Evolutionary conservation across 495 filamentous ascomycete genomes (phyloP), one percentile per base, ranked within the genome.

Genomic region (Hyaloscypha variabilis): DNA sequence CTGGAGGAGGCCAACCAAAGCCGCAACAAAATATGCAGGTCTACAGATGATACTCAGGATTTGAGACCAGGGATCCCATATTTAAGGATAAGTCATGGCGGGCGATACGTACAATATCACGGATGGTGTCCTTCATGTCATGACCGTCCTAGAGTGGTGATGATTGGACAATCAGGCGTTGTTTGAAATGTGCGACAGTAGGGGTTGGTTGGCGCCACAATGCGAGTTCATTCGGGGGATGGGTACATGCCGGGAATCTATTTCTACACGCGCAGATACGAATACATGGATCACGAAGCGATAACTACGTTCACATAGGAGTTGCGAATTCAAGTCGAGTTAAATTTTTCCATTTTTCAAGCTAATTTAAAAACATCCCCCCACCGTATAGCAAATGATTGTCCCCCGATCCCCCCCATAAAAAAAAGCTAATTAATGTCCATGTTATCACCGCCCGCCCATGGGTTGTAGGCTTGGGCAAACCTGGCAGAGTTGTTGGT

Each of bases 1-100:
- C 55, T 39, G 63, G 64, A 11, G 56, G 50, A 34, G 63, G 57
- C 42, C 57, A 50, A 17, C 52, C 71, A 13, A 69, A 66, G 59
- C 61, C 49, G 24, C 61, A 63, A 21, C 69, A 67, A 49, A 60
- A 68, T 29, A 73, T 73, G 71, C 62, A 69, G 24, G 39, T 46
- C 39, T 73, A 73, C 29, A 58, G 66, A 58, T 73, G 51, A 71
- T 39, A 31, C 19, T 57, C 36, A 24, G 30, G 36, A 13, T 63
- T 34, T 25, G 19, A 56, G 58, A 57, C 60, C 60, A 58, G 60
- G 64, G 58, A 30, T 61, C 26, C 25, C 17, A 65, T 30, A 23
- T 14, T 21, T 6, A 28, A 2, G 8, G 21, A 13, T 25, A n/a
- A 30, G 28, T 59, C 21, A 36, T 28, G 30, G 39, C 14, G 39